A percentile compares a stretch with the other conserved stretches of the same genome.
Conservation (phyloP, 176 grass and related monocot genomes). For the Oryza brachyantha region DNA sequence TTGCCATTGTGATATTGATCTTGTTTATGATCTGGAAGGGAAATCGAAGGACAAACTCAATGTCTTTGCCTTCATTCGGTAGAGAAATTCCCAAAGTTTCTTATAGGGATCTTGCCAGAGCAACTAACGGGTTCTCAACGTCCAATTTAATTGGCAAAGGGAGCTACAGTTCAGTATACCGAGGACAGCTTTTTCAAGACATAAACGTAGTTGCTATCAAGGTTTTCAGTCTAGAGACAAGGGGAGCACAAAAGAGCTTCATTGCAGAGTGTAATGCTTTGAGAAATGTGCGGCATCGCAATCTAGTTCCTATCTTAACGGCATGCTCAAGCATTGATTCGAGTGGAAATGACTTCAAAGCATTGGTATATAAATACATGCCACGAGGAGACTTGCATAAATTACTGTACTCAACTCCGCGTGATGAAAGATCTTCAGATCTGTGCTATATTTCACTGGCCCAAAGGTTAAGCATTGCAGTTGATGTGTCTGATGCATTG, state of each 20-base stretch:
- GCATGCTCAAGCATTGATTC: constrained; percentile 4
- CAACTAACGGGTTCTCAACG: not conserved
- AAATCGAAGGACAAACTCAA: not conserved
- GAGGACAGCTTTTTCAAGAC: not conserved
- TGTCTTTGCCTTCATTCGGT: not conserved
- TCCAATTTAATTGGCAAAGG: constrained; percentile 16
- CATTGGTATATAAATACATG: constrained; percentile 30
- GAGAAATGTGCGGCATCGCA: constrained; percentile 20
- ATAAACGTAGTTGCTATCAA: not conserved
- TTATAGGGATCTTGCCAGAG: constrained; percentile 3
- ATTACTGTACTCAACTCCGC: not conserved
- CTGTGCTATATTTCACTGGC: not conserved
- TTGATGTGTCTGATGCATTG: constrained; percentile 23
- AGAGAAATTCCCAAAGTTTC: not conserved
- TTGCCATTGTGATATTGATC: not conserved
- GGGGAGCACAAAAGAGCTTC: constrained; percentile 24
- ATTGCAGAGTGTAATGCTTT: constrained; percentile 15
- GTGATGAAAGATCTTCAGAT: not conserved
- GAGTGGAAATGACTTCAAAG: constrained; percentile 19
- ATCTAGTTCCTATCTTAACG: constrained; percentile 10
- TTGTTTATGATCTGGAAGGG: not conserved
- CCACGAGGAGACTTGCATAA: constrained; percentile 8
- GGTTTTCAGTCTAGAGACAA: constrained; percentile 16
- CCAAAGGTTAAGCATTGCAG: constrained; percentile 19
- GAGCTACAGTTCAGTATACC: constrained; percentile 15